Percentiles rank a stretch among this genome's conserved stretches.
phyloP scores from a whole-genome alignment of 2,329 filamentous ascomycete genomes.

The Fusarium ramigenum region DNA sequence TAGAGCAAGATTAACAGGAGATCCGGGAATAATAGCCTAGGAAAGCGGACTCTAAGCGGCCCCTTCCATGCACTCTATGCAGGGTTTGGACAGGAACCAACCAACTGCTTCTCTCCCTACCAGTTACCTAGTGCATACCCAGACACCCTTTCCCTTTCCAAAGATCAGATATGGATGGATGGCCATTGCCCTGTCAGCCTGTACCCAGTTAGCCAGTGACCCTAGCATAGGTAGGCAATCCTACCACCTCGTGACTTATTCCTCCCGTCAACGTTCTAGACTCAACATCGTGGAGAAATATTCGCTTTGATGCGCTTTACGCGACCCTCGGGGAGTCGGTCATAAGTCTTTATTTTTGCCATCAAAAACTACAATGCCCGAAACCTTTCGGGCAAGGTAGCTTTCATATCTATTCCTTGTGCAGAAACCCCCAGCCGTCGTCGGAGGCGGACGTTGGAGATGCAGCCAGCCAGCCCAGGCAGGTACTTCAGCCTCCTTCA shows the following conservation, averaged over 20 bases:
- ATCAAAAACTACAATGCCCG: neutral
- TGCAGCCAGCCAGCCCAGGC: neutral
- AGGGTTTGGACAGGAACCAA: constrained; percentile 20
- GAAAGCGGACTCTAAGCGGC: constrained; percentile 17
- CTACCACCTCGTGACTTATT: neutral
- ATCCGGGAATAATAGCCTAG: constrained; percentile 28
- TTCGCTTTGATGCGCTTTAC: constrained; percentile 1
- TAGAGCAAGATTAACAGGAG: constrained; percentile 2
- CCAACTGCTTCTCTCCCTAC: neutral
- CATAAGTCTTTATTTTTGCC: neutral
- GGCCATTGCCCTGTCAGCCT: neutral
- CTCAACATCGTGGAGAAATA: constrained; percentile 19
- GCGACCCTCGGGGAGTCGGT: constrained; percentile 15
- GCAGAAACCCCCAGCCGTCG: neutral
- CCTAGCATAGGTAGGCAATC: neutral
- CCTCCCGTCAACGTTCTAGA: constrained; percentile 32
- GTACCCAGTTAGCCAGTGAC: neutral
- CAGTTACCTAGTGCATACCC: constrained; percentile 15
- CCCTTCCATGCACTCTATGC: constrained; percentile 20
- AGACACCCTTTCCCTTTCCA: neutral
- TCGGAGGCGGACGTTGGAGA: neutral
- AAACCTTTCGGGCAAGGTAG: constrained; percentile 7
- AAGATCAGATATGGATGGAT: neutral
- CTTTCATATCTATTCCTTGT: neutral
- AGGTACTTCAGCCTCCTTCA: constrained; percentile 9